Conservation (phyloP, 2,329 filamentous ascomycete species). For the Aspergillus sp. region DNA sequence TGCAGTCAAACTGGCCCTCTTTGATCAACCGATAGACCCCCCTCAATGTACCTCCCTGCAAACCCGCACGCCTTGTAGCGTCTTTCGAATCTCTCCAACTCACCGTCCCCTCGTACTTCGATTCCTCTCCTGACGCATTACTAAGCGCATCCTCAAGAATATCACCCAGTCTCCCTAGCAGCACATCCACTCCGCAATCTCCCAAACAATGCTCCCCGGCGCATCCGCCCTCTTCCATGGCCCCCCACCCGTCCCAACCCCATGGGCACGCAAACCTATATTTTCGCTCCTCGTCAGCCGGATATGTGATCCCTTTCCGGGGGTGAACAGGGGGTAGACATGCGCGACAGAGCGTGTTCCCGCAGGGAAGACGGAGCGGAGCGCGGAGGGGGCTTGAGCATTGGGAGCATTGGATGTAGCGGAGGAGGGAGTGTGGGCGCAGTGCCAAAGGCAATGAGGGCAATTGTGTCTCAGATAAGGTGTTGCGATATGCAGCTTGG, state of each 20-base stretch:
- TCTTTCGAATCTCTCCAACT: conserved; percentile 16
- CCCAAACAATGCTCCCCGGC: conserved; percentile 62
- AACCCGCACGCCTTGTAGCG: not conserved
- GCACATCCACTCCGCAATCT: conserved; percentile 71
- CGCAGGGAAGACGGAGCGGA: conserved; percentile 73
- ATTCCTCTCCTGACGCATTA: not conserved
- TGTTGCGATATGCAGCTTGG: not conserved
- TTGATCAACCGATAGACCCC: conserved; percentile 60
- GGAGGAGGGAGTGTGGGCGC: conserved; percentile 53
- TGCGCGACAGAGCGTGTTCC: conserved; percentile 63
- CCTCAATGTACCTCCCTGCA: conserved; percentile 36
- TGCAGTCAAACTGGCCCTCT: conserved; percentile 50
- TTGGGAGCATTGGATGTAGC: conserved; percentile 66
- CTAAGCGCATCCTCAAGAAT: conserved; percentile 40
- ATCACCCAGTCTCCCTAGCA: conserved; percentile 62
- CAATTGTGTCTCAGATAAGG: not conserved
- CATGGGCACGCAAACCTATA: conserved; percentile 67
- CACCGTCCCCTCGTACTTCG: conserved; percentile 3
- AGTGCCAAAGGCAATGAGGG: not conserved
- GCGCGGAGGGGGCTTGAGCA: conserved; percentile 61
- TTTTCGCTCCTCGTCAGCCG: conserved; percentile 56
- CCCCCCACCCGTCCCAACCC: conserved; percentile 4
- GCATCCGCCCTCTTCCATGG: conserved; percentile 42
- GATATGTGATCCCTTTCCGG: conserved; percentile 68
- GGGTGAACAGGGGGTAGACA: conserved; percentile 63